Percentiles rank a stretch among this genome's conserved stretches.
Evolutionary conservation across 2,329 filamentous ascomycete genomes (phyloP).

Genomic region (Aspergillus fumigatus): DNA sequence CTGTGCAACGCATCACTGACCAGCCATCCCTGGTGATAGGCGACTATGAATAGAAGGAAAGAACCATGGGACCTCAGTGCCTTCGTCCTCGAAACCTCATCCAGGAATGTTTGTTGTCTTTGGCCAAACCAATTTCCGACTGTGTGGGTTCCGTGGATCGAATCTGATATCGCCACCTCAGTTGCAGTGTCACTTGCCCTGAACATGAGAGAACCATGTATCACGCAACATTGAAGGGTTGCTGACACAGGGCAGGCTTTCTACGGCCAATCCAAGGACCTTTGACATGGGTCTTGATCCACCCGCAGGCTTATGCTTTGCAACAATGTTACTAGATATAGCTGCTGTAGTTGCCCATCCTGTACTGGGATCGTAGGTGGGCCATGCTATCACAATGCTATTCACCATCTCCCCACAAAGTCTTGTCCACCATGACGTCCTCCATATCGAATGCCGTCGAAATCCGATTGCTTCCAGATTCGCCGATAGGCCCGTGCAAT

Average conservation of each 20-base stretch:
- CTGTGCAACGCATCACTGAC: not conserved
- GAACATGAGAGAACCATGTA: not conserved
- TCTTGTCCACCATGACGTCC: constrained; percentile 17
- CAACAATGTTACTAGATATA: constrained; percentile 10
- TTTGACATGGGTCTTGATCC: constrained; percentile 12
- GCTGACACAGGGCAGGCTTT: constrained; percentile 11
- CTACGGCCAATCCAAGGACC: constrained; percentile 7
- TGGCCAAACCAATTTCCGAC: not conserved
- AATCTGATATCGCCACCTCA: not conserved
- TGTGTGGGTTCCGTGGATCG: not conserved
- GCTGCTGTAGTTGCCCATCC: not conserved
- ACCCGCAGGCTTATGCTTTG: constrained; percentile 13
- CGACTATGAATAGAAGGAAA: not conserved
- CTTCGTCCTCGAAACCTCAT: not conserved
- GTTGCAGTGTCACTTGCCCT: not conserved
- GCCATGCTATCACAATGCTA: not conserved
- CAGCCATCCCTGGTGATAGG: not conserved
- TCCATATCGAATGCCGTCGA: constrained; percentile 3
- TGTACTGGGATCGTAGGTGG: not conserved
- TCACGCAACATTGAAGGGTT: not conserved
- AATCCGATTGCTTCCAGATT: constrained; percentile 12
- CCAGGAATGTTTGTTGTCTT: not conserved
- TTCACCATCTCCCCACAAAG: constrained; percentile 7
- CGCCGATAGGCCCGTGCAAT: constrained; percentile 11
- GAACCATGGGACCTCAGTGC: not conserved